These are phyloP conservation scores for Aspergillus avenaceus DNA, from an alignment of 495 filamentous ascomycete genomes.

Conservation along the genomic window DNA sequence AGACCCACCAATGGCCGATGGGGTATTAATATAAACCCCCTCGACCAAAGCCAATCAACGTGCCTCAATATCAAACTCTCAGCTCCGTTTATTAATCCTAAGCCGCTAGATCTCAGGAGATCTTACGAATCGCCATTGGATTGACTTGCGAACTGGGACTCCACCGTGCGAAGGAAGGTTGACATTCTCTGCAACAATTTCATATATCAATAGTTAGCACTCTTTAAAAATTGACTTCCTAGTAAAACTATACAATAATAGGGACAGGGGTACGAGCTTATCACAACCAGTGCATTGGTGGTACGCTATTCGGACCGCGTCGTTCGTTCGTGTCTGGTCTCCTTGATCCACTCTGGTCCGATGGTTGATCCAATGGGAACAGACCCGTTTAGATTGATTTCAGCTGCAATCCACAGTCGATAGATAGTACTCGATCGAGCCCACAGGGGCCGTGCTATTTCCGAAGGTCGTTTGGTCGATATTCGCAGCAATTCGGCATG, in stretches of 20 bases:
- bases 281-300: too few relatives aligned
- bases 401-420: background rate
- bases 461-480: too few relatives aligned
- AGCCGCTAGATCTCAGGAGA: background rate
- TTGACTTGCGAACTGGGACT: too few relatives aligned
- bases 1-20: background rate
- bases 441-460: background rate
- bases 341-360: background rate
- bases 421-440: background rate
- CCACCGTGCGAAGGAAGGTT: too few relatives aligned
- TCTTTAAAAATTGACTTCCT: too few relatives aligned
- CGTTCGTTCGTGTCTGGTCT: background rate
- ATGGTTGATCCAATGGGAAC: background rate
- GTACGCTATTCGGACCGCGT: too few relatives aligned
- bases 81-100: background rate
- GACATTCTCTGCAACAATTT: background rate
- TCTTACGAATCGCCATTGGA: background rate
- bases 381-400: background rate
- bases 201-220: too few relatives aligned
- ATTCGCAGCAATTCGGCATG: too few relatives aligned
- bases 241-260: too few relatives aligned
- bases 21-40: background rate
- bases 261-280: too few relatives aligned
- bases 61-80: too few relatives aligned
- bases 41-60: background rate